These are phyloP conservation scores for Annona cherimola DNA, from an alignment of 164 flowering plant species.

Conservation along the genomic window DNA sequence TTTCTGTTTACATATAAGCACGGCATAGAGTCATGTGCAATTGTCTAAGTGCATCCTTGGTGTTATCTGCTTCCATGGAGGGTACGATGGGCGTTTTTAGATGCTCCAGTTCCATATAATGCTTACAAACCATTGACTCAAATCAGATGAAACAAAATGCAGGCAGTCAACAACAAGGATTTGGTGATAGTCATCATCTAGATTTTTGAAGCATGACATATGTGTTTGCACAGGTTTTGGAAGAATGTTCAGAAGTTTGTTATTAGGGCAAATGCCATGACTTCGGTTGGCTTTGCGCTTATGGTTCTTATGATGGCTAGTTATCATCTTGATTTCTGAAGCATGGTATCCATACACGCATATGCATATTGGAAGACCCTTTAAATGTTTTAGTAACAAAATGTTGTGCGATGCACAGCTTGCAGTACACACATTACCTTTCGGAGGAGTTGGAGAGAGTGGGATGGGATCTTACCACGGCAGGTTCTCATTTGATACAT, in stretches of 20 bases:
- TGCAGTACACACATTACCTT: conserved; percentile 48
- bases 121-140: too few species aligned
- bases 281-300: not conserved
- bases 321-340: not conserved
- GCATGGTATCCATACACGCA: not conserved
- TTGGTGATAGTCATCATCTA: too few species aligned
- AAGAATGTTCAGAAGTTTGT: too few species aligned
- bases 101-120: too few species aligned
- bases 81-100: too few species aligned
- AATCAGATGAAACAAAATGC: too few species aligned
- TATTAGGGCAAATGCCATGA: not conserved
- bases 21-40: not conserved
- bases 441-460: conserved; percentile 89
- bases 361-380: conserved; percentile 16
- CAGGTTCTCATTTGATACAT: conserved; percentile 78
- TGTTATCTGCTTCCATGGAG: too few species aligned
- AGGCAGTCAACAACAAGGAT: too few species aligned
- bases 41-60: not conserved
- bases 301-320: not conserved
- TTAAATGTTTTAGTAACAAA: conserved; percentile 19
- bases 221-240: too few species aligned
- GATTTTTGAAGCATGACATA: too few species aligned
- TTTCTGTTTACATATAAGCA: not conserved
- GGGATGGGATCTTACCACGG: conserved; percentile 92
- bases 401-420: conserved; percentile 46